A percentile compares a stretch with the other conserved stretches of the same genome.
Evolutionary conservation across 768 basidiomycete species (phyloP).

Genomic region (button mushroom (Agaricus bisporus)): DNA sequence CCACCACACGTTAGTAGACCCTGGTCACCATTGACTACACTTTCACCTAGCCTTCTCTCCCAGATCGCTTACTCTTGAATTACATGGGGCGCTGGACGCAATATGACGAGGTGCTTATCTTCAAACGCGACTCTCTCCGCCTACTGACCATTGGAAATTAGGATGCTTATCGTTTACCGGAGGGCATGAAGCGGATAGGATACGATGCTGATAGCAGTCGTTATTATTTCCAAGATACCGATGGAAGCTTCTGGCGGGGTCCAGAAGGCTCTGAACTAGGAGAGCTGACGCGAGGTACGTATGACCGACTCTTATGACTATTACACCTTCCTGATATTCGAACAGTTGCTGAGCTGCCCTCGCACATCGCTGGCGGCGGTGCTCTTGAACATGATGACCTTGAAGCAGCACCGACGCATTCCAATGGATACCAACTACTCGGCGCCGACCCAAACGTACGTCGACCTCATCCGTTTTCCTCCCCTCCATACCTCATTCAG

Average conservation of each 20-base stretch:
- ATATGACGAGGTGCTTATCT: constrained; percentile 34
- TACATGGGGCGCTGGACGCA: constrained; percentile 38
- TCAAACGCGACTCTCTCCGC: not conserved
- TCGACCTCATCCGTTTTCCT: not conserved
- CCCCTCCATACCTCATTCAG: constrained; percentile 1
- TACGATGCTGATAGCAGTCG: constrained; percentile 68
- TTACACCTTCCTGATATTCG: not conserved
- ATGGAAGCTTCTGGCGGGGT: constrained; percentile 52
- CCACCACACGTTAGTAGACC: too few relatives aligned
- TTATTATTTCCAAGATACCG: constrained; percentile 57
- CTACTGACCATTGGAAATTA: constrained; percentile 17
- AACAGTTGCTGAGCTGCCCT: constrained; percentile 25
- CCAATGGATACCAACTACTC: constrained; percentile 54
- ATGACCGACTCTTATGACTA: not conserved
- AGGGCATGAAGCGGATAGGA: constrained; percentile 62
- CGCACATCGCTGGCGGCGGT: constrained; percentile 11
- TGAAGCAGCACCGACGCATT: constrained; percentile 47
- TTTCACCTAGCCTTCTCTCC: not conserved
- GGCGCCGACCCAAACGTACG: constrained; percentile 40
- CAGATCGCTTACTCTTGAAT: constrained; percentile 2
- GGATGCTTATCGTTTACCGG: constrained; percentile 48
- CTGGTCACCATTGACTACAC: too few relatives aligned
- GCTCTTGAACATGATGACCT: constrained; percentile 34
- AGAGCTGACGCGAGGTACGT: constrained; percentile 42
- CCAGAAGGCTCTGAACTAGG: constrained; percentile 60